Evolutionary conservation across 2,329 filamentous ascomycete species (phyloP).

Genomic region (Didymella exigua): DNA sequence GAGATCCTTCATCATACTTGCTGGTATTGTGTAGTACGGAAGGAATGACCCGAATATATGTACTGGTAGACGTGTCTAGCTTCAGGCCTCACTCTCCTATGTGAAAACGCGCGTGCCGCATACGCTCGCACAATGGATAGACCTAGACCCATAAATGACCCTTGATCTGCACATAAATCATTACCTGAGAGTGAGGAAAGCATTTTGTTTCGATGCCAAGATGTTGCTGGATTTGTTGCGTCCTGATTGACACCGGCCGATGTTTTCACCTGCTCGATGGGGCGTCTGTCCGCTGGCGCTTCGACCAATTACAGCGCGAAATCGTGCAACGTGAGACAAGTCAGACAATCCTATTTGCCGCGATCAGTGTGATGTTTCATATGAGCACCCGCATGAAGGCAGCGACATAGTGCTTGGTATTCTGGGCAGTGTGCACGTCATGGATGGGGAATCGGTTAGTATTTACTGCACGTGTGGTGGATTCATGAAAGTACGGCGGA

Average conservation of each 20-base stretch:
- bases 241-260: background rate
- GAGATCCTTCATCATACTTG: constrained; percentile 1
- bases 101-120: background rate
- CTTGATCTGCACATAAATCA: constrained; percentile 1
- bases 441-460: too few relatives aligned
- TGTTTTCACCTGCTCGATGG: constrained; percentile 20
- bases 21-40: background rate
- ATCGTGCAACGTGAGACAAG: constrained; percentile 28
- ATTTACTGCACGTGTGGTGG: constrained; percentile 1
- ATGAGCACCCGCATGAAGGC: constrained; percentile 3
- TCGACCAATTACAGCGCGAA: constrained; percentile 20
- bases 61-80: too few relatives aligned
- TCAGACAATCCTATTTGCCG: constrained; percentile 7
- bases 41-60: background rate
- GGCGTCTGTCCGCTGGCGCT: constrained; percentile 7
- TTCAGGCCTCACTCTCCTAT: background rate
- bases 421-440: too few relatives aligned
- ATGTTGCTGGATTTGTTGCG: background rate
- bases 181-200: background rate
- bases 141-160: background rate
- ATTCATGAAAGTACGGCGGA: background rate
- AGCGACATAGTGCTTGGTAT: constrained; percentile 12
- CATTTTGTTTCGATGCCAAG: constrained; percentile 7
- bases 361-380: constrained; percentile 4
- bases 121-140: background rate